A percentile compares a stretch with the other conserved stretches of the same genome.
Conservation (phyloP, 495 filamentous ascomycete genomes). For the Jackrogersella multiformis region DNA sequence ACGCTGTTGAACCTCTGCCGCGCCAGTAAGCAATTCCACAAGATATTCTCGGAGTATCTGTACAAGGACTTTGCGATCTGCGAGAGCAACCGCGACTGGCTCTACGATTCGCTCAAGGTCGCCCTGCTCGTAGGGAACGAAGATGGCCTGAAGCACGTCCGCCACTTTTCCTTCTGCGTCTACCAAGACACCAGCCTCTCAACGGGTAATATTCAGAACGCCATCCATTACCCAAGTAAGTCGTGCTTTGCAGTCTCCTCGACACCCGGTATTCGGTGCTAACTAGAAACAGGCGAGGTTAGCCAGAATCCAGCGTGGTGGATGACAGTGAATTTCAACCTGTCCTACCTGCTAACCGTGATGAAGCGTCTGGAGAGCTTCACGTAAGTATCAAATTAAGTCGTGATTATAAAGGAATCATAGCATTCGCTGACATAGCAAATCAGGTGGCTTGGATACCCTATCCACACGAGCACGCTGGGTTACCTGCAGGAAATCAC, state of each 20-base stretch:
- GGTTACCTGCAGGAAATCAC: background rate
- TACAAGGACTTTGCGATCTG: background rate
- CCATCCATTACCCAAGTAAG: too few relatives aligned
- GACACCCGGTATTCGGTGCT: background rate
- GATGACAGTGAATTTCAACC: too few relatives aligned
- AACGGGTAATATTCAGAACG: too few relatives aligned
- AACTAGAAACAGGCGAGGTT: background rate
- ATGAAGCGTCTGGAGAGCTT: background rate
- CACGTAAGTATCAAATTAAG: background rate
- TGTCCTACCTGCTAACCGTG: background rate
- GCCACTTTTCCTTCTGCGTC: background rate
- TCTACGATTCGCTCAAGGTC: background rate
- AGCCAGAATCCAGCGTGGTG: background rate
- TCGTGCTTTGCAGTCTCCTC: background rate
- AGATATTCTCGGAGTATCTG: background rate
- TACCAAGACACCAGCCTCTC: background rate
- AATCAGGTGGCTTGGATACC: background rate
- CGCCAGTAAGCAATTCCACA: background rate
- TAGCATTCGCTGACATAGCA: background rate
- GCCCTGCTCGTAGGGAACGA: background rate
- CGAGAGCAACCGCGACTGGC: background rate
- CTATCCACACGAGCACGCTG: background rate
- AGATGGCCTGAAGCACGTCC: background rate
- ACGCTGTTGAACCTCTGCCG: background rate
- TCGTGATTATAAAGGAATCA: background rate